Percentiles rank a stretch among this genome's conserved stretches.
phyloP scores from a whole-genome alignment of 1,284 basidiomycete species.

The Exsudoporus floridanus region DNA sequence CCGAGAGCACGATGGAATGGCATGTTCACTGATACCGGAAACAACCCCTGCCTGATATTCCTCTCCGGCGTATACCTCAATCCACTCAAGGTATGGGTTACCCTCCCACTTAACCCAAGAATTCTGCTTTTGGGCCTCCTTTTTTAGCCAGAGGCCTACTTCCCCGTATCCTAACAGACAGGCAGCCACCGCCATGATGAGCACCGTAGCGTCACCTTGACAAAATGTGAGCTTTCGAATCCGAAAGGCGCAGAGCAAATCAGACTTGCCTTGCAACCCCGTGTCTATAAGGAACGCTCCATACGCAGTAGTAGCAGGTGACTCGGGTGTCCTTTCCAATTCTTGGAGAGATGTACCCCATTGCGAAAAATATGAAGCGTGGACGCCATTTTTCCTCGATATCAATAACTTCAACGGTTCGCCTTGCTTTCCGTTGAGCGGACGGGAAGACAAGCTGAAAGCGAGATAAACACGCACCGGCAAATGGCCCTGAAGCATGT shows the following conservation, averaged over 20 bases:
- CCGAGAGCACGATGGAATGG: background rate
- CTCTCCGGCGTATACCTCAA: conserved; percentile 75
- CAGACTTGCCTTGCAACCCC: conserved; percentile 57
- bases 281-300: conserved; percentile 81
- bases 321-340: conserved; percentile 62
- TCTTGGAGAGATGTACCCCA: conserved; percentile 66
- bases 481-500: background rate
- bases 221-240: background rate
- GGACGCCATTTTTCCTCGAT: conserved; percentile 63
- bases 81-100: conserved; percentile 79
- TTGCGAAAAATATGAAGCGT: conserved; percentile 63
- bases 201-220: conserved; percentile 67
- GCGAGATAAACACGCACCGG: background rate
- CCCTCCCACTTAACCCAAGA: conserved; percentile 59
- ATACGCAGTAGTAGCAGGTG: conserved; percentile 72
- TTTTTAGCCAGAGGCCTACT: conserved; percentile 78
- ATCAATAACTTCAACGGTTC: background rate
- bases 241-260: background rate
- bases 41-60: conserved; percentile 71
- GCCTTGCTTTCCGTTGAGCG: conserved; percentile 1
- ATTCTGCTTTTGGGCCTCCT: conserved; percentile 47
- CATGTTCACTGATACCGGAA: conserved; percentile 60
- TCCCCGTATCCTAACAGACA: conserved; percentile 92
- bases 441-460: background rate
- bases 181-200: conserved; percentile 79